Conservation (phyloP, 768 basidiomycete genomes). For the Termitomyces heimii region DNA sequence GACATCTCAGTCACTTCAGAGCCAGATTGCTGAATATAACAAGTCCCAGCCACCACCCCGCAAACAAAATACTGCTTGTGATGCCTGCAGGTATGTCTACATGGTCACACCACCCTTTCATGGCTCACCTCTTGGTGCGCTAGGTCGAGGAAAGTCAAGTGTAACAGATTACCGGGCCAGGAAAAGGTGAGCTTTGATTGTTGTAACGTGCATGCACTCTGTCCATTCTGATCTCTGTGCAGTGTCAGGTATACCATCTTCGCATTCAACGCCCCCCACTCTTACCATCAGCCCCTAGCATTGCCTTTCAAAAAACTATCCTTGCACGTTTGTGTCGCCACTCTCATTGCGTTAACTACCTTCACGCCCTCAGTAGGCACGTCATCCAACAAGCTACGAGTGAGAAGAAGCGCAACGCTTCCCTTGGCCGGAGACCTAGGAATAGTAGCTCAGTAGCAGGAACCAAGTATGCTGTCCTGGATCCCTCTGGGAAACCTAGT, state of each 20-base stretch:
- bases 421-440: conserved; percentile 57
- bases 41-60: conserved; percentile 79
- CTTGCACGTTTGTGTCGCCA: conserved; percentile 72
- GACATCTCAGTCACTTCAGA: conserved; percentile 65
- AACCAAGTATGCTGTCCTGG: conserved; percentile 37
- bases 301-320: conserved; percentile 81
- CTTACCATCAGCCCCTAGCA: conserved; percentile 41
- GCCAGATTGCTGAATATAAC: conserved; percentile 76
- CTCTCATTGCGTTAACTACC: background rate
- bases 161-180: conserved; percentile 74
- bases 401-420: conserved; percentile 69
- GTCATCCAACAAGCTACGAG: conserved; percentile 80
- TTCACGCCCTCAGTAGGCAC: conserved; percentile 41
- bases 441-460: conserved; percentile 42
- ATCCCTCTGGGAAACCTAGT: conserved; percentile 18
- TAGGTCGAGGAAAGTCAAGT: conserved; percentile 86
- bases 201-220: background rate
- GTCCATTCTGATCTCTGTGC: background rate
- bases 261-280: conserved; percentile 8
- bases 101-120: conserved; percentile 2
- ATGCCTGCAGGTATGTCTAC: conserved; percentile 70
- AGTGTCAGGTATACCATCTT: conserved; percentile 60
- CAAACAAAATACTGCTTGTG: conserved; percentile 92
- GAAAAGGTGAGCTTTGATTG: conserved; percentile 56
- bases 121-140: conserved; percentile 10